Evolutionary conservation across 345 rosid species (phyloP), one percentile per base, ranked within the genome.

Genomic region (Triadica sebifera): DNA sequence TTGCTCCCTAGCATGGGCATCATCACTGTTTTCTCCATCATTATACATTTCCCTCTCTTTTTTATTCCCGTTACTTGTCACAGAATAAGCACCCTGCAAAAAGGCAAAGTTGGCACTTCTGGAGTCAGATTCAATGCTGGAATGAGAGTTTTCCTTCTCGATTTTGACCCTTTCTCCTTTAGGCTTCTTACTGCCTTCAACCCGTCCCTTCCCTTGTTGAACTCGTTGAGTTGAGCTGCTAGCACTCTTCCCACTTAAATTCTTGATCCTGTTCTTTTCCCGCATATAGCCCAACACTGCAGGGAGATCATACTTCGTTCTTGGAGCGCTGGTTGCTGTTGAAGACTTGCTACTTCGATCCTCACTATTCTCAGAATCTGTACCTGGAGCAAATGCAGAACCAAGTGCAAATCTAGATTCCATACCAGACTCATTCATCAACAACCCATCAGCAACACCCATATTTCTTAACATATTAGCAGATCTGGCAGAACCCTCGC

Each of bases 121-220:
- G 25, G 92, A 91, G 85, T 95, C 93, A 75, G 97, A 94, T 80
- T 83, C 93, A 85, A 89, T 68, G 79, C 94, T 89, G 85, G 97
- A 92, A 83, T 69, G 92, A 87, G 90, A 90, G 85, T 89, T 90
- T 79, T 86, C 87, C 80, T 90, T 88, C 84, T 91, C 81, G 57
- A 92, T 85, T 87, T 87, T 87, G 92, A 88, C 83, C 91, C 79
- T 86, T 74, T 87, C 97, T 81, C 91, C 97, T 86, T 93, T 92
- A 53, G 69, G 79, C 85, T 91, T 92, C 86, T 88, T 91, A 83
- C 88, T 83, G 68, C 80, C 84, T 70, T 89, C 98, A 47, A 73
- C 64, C 56, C 55, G 72, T 79, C 58, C 85, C 81, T 85, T 92
- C 74, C 87, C 84, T 64, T 73, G 90, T 74, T 84, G 86, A 78